Evolutionary conservation across 495 filamentous ascomycete species (phyloP), one percentile per base, ranked within the genome.

Genomic region (Penicillium salamii): DNA sequence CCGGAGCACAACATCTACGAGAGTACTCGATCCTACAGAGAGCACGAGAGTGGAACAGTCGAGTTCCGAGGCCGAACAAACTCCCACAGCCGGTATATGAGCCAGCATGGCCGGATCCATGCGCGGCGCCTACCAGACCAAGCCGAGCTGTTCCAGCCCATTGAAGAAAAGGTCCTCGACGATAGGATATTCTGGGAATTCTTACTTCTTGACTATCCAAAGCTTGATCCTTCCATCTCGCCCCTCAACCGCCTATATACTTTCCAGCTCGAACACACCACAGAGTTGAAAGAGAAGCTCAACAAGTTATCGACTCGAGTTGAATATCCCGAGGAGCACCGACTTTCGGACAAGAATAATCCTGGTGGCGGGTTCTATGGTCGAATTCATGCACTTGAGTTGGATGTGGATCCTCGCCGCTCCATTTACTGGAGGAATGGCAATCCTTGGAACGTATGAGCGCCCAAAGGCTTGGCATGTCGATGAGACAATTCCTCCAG

Each of bases 231-330:
- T 3, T 39, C 32, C 1, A 42, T 29, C 29, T 46, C 52, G 3
- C 49, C 62, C 0, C 23, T 74, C 24, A 57, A 42, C 15, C 57
- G 61, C 5, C 46, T 74, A 7, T 61, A 64, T 31, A n/a, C 15
- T 1, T 64, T 61, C 36, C 46, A 58, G 34, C 8, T 18, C 7
- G 29, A 41, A 2, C n/a, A 0, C 2, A 38, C 43, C 4, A 1
- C 29, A 1, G 26, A 64, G 33, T 28, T 64, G 3, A n/a, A 47
- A 15, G n/a, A 36, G 2, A 32, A 31, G n/a, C 19, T 57, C 15
- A 3, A 5, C 1, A 46, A 37, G 1, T 17, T 59, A 13, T n/a
- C 15, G 19, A 47, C 44, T 14, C 40, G 51, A 34, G 51, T 56
- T 1, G 48, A 57, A 7, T 62, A 59, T 34, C 61, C 55, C 0